phyloP scores from a whole-genome alignment of 176 grass and related monocot genomes.

The Rhynchospora tenuis region DNA sequence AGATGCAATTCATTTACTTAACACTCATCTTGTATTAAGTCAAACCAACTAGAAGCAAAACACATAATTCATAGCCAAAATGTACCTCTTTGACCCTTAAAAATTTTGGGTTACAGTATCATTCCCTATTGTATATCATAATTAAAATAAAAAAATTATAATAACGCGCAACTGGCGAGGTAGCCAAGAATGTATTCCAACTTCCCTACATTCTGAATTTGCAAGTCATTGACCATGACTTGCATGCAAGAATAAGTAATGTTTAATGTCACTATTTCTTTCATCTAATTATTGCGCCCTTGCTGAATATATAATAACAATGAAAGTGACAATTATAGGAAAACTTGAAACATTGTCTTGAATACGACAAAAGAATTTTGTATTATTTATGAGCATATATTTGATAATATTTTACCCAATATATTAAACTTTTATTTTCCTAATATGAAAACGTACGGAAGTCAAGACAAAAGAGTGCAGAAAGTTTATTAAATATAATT shows the following conservation, averaged over 20 bases:
- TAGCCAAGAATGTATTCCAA: background rate
- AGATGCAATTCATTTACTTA: background rate
- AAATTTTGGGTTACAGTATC: background rate
- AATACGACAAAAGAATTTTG: too few species aligned
- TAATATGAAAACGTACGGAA: too few species aligned
- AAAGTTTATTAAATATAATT: too few species aligned
- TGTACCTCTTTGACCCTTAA: background rate
- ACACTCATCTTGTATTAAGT: background rate
- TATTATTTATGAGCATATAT: too few species aligned
- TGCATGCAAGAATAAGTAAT: background rate
- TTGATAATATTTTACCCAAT: too few species aligned
- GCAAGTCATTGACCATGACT: conserved; percentile 4
- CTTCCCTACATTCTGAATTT: background rate
- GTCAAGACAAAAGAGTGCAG: too few species aligned
- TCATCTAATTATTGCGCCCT: background rate
- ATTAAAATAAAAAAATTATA: background rate
- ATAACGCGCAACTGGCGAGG: background rate
- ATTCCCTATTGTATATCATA: background rate
- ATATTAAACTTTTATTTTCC: too few species aligned
- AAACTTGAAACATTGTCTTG: background rate
- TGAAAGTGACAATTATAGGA: background rate
- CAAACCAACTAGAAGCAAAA: background rate
- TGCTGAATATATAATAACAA: background rate
- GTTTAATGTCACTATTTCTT: background rate
- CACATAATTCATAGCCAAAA: background rate